Percentiles rank a stretch among this genome's conserved stretches.
Evolutionary conservation across 2,329 filamentous ascomycete genomes (phyloP).

Genomic region (Torrubiellomyces zombiae): DNA sequence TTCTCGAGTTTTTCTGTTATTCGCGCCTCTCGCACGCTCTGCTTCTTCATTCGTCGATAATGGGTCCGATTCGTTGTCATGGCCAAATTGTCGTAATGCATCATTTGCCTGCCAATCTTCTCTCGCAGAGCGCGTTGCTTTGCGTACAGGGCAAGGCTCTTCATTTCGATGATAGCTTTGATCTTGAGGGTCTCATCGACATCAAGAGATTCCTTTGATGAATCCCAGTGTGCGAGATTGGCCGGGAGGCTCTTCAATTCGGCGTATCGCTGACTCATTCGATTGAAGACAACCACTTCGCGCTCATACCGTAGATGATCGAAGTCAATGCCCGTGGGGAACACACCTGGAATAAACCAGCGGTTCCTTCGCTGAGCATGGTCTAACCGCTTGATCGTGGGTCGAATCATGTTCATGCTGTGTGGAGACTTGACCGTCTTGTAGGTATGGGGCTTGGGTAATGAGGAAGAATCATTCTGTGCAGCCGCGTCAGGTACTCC

Average conservation of each 20-base stretch:
- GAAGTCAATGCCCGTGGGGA: constrained; percentile 76
- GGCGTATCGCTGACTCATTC: constrained; percentile 67
- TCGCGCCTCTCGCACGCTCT: constrained; percentile 82
- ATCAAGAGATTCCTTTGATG: constrained; percentile 46
- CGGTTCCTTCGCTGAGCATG: constrained; percentile 63
- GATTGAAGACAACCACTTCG: constrained; percentile 78
- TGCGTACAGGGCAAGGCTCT: constrained; percentile 70
- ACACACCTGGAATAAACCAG: constrained; percentile 68
- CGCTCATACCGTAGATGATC: constrained; percentile 75
- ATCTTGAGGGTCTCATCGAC: constrained; percentile 72
- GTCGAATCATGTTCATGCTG: constrained; percentile 31
- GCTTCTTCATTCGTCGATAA: constrained; percentile 94
- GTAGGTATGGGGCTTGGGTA: constrained; percentile 35
- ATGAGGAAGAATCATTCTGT: constrained; percentile 15
- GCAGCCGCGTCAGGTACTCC: constrained; percentile 17
- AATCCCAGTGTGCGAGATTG: constrained; percentile 78
- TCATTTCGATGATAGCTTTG: constrained; percentile 88
- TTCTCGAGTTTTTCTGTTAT: constrained; percentile 99
- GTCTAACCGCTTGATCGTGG: constrained; percentile 59
- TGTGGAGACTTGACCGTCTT: constrained; percentile 65
- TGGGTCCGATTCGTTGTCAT: constrained; percentile 90
- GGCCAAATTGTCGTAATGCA: constrained; percentile 86
- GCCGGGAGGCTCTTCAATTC: constrained; percentile 73
- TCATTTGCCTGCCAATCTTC: constrained; percentile 78
- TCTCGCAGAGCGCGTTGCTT: constrained; percentile 79